These are phyloP conservation scores for Kodamaea arcana DNA, from an alignment of 1,139 yeast genomes.

Conservation along the genomic window DNA sequence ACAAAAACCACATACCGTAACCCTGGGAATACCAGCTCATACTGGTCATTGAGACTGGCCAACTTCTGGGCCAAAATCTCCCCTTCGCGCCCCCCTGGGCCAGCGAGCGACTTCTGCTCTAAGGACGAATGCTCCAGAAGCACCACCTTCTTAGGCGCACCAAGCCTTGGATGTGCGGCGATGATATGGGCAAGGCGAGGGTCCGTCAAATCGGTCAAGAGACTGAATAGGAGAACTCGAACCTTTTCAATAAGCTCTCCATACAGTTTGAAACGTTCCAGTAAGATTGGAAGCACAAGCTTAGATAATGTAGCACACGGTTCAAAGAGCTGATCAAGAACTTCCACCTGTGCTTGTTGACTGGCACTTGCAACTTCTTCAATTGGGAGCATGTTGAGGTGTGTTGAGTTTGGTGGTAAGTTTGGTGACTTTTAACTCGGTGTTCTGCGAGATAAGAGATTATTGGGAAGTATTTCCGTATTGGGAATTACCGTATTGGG, in stretches of 20 bases:
- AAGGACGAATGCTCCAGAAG: constrained; percentile 62
- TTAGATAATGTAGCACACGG: constrained; percentile 54
- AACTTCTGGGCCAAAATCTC: constrained; percentile 49
- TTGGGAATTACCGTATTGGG: no score
- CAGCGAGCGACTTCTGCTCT: constrained; percentile 65
- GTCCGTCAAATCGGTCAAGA: constrained; percentile 26
- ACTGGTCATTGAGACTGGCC: constrained; percentile 50
- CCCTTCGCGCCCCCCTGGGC: constrained; percentile 23
- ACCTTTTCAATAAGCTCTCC: constrained; percentile 48
- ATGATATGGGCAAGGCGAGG: constrained; percentile 48
- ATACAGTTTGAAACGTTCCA: constrained; percentile 29
- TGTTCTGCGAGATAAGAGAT: no score
- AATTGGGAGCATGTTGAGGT: constrained; percentile 28
- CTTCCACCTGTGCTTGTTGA: constrained; percentile 21
- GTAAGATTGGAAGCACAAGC: constrained; percentile 36
- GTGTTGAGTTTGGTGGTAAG: no score
- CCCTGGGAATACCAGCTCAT: constrained; percentile 75
- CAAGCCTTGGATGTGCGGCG: constrained; percentile 89
- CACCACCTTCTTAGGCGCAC: constrained; percentile 25
- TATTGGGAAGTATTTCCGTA: no score
- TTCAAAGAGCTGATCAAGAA: constrained; percentile 60
- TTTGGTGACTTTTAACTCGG: no score
- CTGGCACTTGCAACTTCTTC: constrained; percentile 16
- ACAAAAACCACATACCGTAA: constrained; percentile 88
- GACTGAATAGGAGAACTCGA: constrained; percentile 33